Evolutionary conservation across 352 stramenopile genomes (phyloP), one percentile per base, ranked within the genome.

Genomic region (Phytopythium ostracodes): DNA sequence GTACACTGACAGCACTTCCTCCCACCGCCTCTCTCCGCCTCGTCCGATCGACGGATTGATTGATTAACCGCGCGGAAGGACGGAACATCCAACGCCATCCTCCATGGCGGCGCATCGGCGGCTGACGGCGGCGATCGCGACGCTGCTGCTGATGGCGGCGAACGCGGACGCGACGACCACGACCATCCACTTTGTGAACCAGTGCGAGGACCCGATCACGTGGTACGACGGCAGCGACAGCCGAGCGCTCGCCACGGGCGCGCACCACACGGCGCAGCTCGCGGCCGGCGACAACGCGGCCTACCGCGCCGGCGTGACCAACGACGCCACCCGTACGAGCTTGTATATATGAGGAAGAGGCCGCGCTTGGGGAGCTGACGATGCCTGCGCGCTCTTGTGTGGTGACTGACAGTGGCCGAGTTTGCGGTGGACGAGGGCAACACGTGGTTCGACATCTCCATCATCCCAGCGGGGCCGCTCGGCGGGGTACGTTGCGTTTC

Each of bases 361-460:
- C 29, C 7, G 29, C n/a, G n/a, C n/a, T n/a, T n/a, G n/a, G n/a
- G n/a, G n/a, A n/a, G n/a, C n/a, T n/a, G n/a, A n/a, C n/a, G n/a
- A n/a, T n/a, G n/a, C n/a, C n/a, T n/a, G n/a, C n/a, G n/a, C n/a
- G n/a, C n/a, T n/a, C n/a, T n/a, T 33, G 29, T n/a, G 8, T 46
- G 38, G 27, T 14, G 56, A 10, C 2, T 46, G 47, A 17, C 60
- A 83, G 75, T 83, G 66, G 75, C 72, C 27, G 75, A 83, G 60
- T 77, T 83, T 47, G 66, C 72, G 31, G 49, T 78, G 33, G 64
- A 66, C 35, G 58, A 53, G 7, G 15, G 68, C 54, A 75, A 61
- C 36, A 71, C 68, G 24, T 80, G 70, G 75, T 83, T 72, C 38
- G 75, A 80, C 57, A 72, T 80, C 55, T 75, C 64, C 54, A 75